Conservation (phyloP, 2,329 filamentous ascomycete genomes). For the Colletotrichum melonis region DNA sequence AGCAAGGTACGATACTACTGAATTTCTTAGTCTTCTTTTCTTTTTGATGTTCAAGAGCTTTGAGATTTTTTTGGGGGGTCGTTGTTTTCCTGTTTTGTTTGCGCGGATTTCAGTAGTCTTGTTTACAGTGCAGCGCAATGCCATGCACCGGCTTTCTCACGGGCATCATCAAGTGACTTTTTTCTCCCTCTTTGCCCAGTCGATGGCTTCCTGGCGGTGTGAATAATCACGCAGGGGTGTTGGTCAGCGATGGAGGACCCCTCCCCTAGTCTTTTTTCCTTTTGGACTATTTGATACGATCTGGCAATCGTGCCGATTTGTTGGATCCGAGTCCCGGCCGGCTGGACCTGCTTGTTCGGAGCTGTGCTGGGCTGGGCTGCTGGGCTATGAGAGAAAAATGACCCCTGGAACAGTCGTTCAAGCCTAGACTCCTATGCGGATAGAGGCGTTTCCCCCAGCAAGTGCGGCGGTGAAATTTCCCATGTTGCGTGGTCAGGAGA, state of each 20-base stretch:
- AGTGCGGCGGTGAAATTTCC: conserved; percentile 17
- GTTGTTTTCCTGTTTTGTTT: neutral
- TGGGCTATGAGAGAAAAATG: neutral
- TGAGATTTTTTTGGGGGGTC: neutral
- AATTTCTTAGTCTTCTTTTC: neutral
- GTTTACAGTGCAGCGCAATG: neutral
- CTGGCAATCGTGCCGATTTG: conserved; percentile 35
- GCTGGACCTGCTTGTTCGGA: conserved; percentile 30
- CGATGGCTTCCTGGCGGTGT: conserved; percentile 21
- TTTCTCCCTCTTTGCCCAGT: neutral
- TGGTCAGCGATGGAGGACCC: conserved; percentile 8
- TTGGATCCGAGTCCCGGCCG: conserved; percentile 26
- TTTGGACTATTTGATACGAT: conserved; percentile 21
- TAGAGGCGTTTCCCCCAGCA: conserved; percentile 7
- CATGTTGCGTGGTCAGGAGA: conserved; percentile 23
- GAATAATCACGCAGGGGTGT: conserved; percentile 30
- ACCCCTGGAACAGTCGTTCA: neutral
- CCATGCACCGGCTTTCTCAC: neutral
- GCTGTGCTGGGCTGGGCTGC: neutral
- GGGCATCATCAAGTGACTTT: conserved; percentile 20
- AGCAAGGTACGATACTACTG: conserved; percentile 47
- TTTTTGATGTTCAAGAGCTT: neutral
- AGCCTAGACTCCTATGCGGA: no score
- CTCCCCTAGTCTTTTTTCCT: neutral
- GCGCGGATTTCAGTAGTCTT: neutral